Percentiles rank a stretch among this genome's conserved stretches.
These are phyloP conservation scores for Fusarium nygamai DNA, from an alignment of 2,329 filamentous ascomycete genomes.

Conservation along the genomic window DNA sequence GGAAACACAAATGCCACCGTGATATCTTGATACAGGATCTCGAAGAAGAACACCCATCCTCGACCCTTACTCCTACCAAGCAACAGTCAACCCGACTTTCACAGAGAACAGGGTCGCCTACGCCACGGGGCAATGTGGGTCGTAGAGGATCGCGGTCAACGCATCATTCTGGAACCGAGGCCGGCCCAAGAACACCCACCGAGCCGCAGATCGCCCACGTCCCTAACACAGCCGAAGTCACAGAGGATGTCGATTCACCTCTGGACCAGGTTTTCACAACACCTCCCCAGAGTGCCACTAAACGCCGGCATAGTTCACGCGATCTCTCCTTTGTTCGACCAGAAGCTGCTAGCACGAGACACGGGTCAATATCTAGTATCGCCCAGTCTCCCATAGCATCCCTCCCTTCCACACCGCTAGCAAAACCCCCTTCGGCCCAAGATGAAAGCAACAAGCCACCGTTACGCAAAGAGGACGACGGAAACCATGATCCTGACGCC, in stretches of 20 bases:
- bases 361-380: conserved; percentile 48
- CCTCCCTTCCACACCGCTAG: conserved; percentile 35
- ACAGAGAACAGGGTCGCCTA: conserved; percentile 42
- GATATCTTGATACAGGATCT: conserved; percentile 89
- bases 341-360: conserved; percentile 40
- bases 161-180: conserved; percentile 39
- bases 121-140: conserved; percentile 34
- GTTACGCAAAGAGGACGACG: conserved; percentile 28
- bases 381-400: conserved; percentile 43
- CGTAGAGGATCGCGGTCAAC: conserved; percentile 45
- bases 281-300: conserved; percentile 45
- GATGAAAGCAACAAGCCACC: conserved; percentile 37
- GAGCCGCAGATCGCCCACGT: conserved; percentile 36
- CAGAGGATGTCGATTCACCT: conserved; percentile 41
- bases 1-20: conserved; percentile 88
- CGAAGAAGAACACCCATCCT: conserved; percentile 71
- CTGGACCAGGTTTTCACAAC: conserved; percentile 45
- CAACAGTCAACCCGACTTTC: conserved; percentile 39
- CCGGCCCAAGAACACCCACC: conserved; percentile 41
- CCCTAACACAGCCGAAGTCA: conserved; percentile 28
- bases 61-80: conserved; percentile 39
- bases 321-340: conserved; percentile 38
- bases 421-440: conserved; percentile 24
- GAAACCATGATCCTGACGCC: conserved; percentile 66
- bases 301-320: conserved; percentile 39